Evolutionary conservation across 73 alveolate genomes (phyloP).

Genomic region (Symbiodinium natans): DNA sequence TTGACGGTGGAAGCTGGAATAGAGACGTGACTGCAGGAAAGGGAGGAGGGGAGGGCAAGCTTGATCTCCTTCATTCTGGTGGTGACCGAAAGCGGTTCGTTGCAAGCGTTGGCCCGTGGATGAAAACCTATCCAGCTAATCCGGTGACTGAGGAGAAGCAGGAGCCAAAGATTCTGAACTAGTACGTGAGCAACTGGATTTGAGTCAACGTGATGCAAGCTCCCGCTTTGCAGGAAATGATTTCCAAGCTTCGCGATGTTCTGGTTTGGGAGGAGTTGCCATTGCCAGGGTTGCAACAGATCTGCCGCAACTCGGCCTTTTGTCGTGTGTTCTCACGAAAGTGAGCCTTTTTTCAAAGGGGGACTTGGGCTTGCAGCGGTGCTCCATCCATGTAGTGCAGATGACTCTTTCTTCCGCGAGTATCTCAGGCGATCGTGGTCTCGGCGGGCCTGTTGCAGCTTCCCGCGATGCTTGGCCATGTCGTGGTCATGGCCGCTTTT

Average conservation of each 20-base stretch:
- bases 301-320: constrained; percentile 18
- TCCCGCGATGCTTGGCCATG: neutral
- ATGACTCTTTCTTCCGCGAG: no score
- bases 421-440: constrained; percentile 46
- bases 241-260: constrained; percentile 43
- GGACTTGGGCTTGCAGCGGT: no score
- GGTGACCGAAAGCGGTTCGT: neutral
- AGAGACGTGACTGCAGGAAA: neutral
- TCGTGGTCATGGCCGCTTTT: neutral
- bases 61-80: neutral
- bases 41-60: neutral
- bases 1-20: constrained; percentile 70
- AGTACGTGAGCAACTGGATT: neutral
- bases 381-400: no score
- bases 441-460: neutral
- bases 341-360: neutral
- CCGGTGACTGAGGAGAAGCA: constrained; percentile 43
- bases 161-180: constrained; percentile 3
- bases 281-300: constrained; percentile 17
- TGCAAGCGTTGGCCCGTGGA: neutral
- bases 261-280: constrained; percentile 60
- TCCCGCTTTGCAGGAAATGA: constrained; percentile 35
- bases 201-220: neutral
- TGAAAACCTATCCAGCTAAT: neutral
- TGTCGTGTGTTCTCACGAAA: neutral